These are phyloP conservation scores for Tuctoria greenei DNA, from an alignment of 176 grass and related monocot species.

Conservation along the genomic window DNA sequence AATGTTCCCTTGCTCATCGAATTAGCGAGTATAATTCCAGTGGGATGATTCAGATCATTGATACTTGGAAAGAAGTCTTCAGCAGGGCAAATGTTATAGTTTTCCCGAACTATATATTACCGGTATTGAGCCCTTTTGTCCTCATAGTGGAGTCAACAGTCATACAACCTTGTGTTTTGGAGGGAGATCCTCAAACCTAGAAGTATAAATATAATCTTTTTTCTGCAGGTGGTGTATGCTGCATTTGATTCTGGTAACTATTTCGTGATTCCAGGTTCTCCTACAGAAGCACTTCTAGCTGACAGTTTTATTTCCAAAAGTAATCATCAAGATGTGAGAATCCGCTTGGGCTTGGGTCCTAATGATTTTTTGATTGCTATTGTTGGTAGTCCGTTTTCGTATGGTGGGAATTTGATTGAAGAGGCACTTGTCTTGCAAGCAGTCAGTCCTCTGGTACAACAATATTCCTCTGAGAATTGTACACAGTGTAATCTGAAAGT, in stretches of 20 bases:
- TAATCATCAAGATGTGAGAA: constrained; percentile 43
- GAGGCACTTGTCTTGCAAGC: constrained; percentile 81
- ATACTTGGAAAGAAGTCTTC: constrained; percentile 84
- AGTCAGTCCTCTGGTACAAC: constrained; percentile 59
- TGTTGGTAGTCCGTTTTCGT: constrained; percentile 80
- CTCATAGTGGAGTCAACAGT: constrained; percentile 15
- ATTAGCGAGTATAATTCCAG: constrained; percentile 58
- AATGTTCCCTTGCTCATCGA: constrained; percentile 64
- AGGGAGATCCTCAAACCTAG: constrained; percentile 28
- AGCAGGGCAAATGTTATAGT: constrained; percentile 78
- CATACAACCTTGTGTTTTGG: constrained; percentile 21
- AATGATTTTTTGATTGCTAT: constrained; percentile 81
- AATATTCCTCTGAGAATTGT: constrained; percentile 55
- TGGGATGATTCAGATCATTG: constrained; percentile 64
- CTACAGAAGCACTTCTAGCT: constrained; percentile 65
- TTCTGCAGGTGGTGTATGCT: constrained; percentile 90
- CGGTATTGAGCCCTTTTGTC: constrained; percentile 59
- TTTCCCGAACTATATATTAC: constrained; percentile 84
- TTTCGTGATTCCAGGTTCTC: constrained; percentile 85
- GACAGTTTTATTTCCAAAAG: constrained; percentile 38
- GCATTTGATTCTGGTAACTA: constrained; percentile 95
- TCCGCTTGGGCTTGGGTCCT: constrained; percentile 43
- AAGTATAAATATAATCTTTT: constrained; percentile 38
- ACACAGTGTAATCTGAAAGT: constrained; percentile 69
- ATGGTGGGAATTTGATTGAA: constrained; percentile 76